A percentile compares a stretch with the other conserved stretches of the same genome.
phyloP scores from a whole-genome alignment of 1,139 yeast genomes.

The Blastobotrys malaysiensis region DNA sequence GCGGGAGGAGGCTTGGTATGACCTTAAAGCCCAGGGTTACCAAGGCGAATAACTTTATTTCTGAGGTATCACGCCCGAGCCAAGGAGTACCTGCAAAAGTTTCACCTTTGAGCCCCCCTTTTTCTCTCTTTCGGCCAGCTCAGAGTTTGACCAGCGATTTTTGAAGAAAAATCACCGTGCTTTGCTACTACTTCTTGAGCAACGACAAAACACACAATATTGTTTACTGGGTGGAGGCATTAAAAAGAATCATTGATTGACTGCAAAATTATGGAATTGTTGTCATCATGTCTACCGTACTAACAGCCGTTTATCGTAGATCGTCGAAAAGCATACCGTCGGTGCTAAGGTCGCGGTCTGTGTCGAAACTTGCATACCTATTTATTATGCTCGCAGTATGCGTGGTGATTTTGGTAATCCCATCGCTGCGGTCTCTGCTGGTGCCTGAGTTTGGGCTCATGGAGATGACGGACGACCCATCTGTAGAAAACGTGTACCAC shows the following conservation, averaged over 20 bases:
- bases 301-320: slow-evolving; percentile 3
- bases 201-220: no score
- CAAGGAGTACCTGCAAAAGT: not conserved
- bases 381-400: slow-evolving; percentile 1
- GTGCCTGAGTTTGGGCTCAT: slow-evolving; percentile 4
- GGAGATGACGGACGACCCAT: slow-evolving; percentile 25
- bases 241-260: not conserved
- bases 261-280: not conserved
- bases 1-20: not conserved
- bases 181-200: not conserved
- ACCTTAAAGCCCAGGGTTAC: not conserved
- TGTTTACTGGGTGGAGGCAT: not conserved
- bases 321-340: slow-evolving; percentile 11
- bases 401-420: slow-evolving; percentile 1
- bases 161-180: no score
- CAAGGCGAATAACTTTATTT: not conserved
- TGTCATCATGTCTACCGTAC: not conserved
- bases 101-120: not conserved
- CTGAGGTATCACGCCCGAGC: not conserved
- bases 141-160: not conserved
- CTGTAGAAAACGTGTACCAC: slow-evolving; percentile 42
- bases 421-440: slow-evolving; percentile 2
- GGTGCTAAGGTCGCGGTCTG: slow-evolving; percentile 3
- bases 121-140: not conserved
- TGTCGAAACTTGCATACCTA: not conserved